Base-by-base conservation (phyloP, 1,284 basidiomycete genomes). In the Meripilus lineatus region DNA sequence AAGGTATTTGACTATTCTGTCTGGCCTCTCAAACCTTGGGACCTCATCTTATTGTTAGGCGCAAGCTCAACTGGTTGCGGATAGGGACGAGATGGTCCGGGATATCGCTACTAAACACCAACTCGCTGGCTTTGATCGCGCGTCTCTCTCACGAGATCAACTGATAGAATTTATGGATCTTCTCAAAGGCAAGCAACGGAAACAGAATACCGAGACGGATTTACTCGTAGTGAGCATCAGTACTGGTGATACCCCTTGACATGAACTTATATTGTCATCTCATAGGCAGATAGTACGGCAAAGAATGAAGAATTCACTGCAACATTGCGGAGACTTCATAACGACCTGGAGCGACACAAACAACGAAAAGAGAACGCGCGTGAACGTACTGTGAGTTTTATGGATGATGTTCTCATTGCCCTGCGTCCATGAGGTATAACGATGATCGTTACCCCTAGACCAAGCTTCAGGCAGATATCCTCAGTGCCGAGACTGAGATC, bases 71-170 rank as follows among this genome's bases (percentile, higher is more conserved):
- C 84, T 87, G n/a, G 65, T 93, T 25, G 59, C 64, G 2, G 81
- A 84, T 8, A 80, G 93, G 20, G 91, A 94, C 59, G 69, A 74
- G 7, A 68, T 84, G 23, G 84, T 97, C 45, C 78, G 77, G 20
- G 77, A 84, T 28, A 77, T 92, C 7, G 77, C 81, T 37, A 69
- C 79, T 35, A 78, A 78, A 48, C 73, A 89, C 52, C 73, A 77
- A 20, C 82, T 96, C 54, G 77, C 79, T 42, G 92, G 90, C 0
- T 93, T 81, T 57, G 81, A 79, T 45, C 68, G 74, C 34, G 71
- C 77, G 2, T 79, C 81, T 1, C 70, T 91, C 20, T 79, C 79
- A 41, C 72, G 79, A 40, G 77, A 80, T 20, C 75, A 84, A 56
- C 74, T 92, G 24, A 58, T 73, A 11, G 81, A 89, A 26, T 93